Conservation (phyloP, 2,329 filamentous ascomycete genomes). For the Berkeleyomyces basicola region DNA sequence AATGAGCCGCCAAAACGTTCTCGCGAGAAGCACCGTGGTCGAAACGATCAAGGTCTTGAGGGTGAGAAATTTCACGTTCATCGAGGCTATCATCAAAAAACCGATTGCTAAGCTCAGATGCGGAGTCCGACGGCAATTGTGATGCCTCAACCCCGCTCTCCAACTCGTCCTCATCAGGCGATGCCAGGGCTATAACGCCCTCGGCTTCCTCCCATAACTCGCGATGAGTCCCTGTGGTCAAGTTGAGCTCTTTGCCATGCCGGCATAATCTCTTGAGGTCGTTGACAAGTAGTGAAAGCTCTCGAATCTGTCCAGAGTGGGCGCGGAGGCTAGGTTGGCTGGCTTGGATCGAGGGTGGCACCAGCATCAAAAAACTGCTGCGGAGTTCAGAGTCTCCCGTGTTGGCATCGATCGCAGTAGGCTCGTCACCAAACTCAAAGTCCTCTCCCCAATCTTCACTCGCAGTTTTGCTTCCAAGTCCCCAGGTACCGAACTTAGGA, state of each 20-base stretch:
- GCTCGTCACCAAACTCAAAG: conserved; percentile 51
- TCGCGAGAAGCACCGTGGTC: neutral
- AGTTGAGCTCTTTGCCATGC: conserved; percentile 49
- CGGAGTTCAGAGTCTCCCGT: conserved; percentile 18
- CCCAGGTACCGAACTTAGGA: conserved; percentile 67
- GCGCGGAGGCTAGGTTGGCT: conserved; percentile 68
- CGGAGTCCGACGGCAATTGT: conserved; percentile 25
- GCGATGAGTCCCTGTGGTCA: conserved; percentile 42
- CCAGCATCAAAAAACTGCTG: conserved; percentile 39
- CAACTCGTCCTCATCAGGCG: conserved; percentile 44
- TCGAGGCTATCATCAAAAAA: conserved; percentile 19
- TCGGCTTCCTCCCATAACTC: conserved; percentile 66
- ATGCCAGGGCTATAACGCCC: conserved; percentile 73
- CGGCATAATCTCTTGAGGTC: conserved; percentile 64
- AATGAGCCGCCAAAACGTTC: neutral
- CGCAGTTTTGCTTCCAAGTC: conserved; percentile 57
- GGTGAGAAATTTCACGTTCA: neutral
- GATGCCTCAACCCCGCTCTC: conserved; percentile 25
- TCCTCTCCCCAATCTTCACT: conserved; percentile 86
- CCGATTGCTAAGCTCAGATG: conserved; percentile 26
- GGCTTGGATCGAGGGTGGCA: conserved; percentile 64
- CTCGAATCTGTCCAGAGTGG: conserved; percentile 68
- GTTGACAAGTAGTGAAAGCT: conserved; percentile 67
- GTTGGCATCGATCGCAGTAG: conserved; percentile 23
- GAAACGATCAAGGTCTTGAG: conserved; percentile 3